Evolutionary conservation across 148 eudicot species (phyloP).

Genomic region (Camellia japonica): DNA sequence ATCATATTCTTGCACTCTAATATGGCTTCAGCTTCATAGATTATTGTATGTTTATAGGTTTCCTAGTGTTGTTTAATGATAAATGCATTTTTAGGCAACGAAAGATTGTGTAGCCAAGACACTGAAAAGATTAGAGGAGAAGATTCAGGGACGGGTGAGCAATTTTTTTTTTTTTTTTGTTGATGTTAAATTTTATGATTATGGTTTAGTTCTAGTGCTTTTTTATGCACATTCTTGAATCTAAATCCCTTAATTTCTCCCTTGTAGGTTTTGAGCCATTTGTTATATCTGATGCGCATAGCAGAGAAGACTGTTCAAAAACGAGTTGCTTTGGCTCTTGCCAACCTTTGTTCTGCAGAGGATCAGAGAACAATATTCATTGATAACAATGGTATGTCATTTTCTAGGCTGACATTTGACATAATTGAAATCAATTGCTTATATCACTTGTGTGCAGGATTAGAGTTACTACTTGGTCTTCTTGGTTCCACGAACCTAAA

Average conservation of each 20-base stretch:
- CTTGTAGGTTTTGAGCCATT: constrained; percentile 55
- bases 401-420: constrained; percentile 3
- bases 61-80: neutral
- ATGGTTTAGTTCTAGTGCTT: neutral
- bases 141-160: constrained; percentile 86
- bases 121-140: constrained; percentile 85
- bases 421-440: neutral
- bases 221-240: neutral
- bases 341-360: constrained; percentile 87
- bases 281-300: constrained; percentile 63
- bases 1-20: neutral
- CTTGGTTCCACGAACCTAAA: constrained; percentile 58
- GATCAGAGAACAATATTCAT: constrained; percentile 67
- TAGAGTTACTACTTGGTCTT: constrained; percentile 73
- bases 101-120: constrained; percentile 92
- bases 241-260: neutral
- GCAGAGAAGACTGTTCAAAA: constrained; percentile 60
- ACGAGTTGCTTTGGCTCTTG: constrained; percentile 83
- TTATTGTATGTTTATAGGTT: neutral
- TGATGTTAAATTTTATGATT: neutral
- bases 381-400: constrained; percentile 57
- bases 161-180: neutral
- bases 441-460: constrained; percentile 37
- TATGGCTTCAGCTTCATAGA: neutral
- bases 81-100: constrained; percentile 59